These are phyloP conservation scores for Phialophora macrospora DNA, from an alignment of 2,329 filamentous ascomycete genomes.

Conservation along the genomic window DNA sequence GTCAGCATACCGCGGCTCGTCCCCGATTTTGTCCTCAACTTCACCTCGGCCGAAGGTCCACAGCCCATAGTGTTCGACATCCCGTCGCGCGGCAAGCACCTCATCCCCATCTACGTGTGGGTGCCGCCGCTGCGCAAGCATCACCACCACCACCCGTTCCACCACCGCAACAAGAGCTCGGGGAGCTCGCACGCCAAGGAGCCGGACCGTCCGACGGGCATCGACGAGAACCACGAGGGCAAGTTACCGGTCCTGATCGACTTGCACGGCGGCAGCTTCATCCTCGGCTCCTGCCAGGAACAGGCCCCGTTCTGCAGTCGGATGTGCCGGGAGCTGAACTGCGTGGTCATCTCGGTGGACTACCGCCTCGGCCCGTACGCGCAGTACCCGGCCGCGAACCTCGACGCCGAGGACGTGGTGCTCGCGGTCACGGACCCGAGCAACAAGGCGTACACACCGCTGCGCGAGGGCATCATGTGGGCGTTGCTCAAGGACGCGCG, in stretches of 20 bases:
- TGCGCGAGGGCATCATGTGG: constrained; percentile 34
- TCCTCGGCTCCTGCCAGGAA: constrained; percentile 38
- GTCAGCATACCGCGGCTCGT: constrained; percentile 37
- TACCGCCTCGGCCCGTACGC: constrained; percentile 56
- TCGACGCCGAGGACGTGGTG: constrained; percentile 55
- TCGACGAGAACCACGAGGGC: constrained; percentile 20
- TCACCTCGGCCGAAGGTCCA: constrained; percentile 38
- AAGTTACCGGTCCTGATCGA: constrained; percentile 38
- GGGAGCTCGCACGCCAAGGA: constrained; percentile 29
- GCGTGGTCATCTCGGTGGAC: constrained; percentile 53
- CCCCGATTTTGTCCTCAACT: constrained; percentile 35
- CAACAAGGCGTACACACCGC: constrained; percentile 27
- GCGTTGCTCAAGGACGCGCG: constrained; percentile 28
- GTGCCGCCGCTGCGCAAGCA: constrained; percentile 32
- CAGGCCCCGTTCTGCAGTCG: constrained; percentile 55
- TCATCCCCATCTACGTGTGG: constrained; percentile 39
- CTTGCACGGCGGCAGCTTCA: constrained; percentile 40
- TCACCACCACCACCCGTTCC: constrained; percentile 5
- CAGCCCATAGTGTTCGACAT: constrained; percentile 37
- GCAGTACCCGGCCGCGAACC: constrained; percentile 54
- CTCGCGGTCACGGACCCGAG: constrained; percentile 48
- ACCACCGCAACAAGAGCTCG: constrained; percentile 16
- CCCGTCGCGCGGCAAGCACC: constrained; percentile 35
- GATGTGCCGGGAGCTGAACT: constrained; percentile 50
- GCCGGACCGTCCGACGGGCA: constrained; percentile 11